Evolutionary conservation across 2,329 filamentous ascomycete genomes (phyloP).

Genomic region (Diaporthe sp.): DNA sequence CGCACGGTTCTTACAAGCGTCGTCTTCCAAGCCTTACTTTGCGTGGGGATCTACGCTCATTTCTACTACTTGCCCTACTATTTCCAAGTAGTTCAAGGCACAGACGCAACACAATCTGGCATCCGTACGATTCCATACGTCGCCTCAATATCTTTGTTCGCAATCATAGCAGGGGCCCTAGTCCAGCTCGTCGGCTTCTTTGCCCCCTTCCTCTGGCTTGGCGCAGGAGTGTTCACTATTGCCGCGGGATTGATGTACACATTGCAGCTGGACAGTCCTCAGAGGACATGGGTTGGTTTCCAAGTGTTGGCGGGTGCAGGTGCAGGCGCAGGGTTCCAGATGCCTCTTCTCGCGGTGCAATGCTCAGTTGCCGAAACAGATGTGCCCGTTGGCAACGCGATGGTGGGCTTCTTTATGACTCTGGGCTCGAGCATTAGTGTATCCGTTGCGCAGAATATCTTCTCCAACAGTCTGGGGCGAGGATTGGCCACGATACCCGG

Average conservation of each 20-base stretch:
- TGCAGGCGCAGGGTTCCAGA: conserved; percentile 12
- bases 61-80: conserved; percentile 68
- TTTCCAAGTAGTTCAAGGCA: conserved; percentile 68
- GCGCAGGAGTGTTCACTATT: conserved; percentile 52
- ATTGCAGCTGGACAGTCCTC: conserved; percentile 58
- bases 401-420: not conserved
- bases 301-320: conserved; percentile 58
- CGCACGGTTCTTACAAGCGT: conserved; percentile 57
- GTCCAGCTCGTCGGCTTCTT: conserved; percentile 61
- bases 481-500: not conserved
- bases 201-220: conserved; percentile 56
- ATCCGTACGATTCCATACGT: conserved; percentile 68
- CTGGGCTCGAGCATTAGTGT: not conserved
- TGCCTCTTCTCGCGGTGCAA: conserved; percentile 16
- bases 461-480: not conserved
- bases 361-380: not conserved
- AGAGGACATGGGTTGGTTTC: conserved; percentile 67
- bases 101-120: conserved; percentile 65
- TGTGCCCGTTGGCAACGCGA: not conserved
- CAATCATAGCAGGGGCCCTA: conserved; percentile 58
- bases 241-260: conserved; percentile 62
- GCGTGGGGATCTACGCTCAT: conserved; percentile 59
- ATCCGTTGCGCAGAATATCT: not conserved
- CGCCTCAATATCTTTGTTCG: conserved; percentile 63
- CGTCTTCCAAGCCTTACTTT: not conserved